A percentile compares a stretch with the other conserved stretches of the same genome.
Evolutionary conservation across 2,329 filamentous ascomycete genomes (phyloP).

Genomic region (Diaporthe citri): DNA sequence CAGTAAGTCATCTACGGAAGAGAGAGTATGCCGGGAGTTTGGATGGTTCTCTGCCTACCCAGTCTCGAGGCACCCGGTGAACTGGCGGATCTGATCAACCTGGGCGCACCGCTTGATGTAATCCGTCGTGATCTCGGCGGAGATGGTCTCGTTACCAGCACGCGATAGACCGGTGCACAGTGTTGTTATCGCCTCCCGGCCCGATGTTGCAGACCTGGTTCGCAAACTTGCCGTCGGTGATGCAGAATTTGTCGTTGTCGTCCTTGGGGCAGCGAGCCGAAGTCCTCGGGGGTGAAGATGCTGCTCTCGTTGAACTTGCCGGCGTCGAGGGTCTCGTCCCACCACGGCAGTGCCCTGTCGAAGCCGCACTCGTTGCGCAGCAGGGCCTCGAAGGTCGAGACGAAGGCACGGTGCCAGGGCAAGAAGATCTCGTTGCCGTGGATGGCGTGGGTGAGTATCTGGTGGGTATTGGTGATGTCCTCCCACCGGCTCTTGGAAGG

Average conservation of each 20-base stretch:
- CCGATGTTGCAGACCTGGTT: conserved; percentile 27
- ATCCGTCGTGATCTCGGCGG: neutral
- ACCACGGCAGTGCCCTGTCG: conserved; percentile 22
- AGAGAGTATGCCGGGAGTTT: no score
- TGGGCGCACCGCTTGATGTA: neutral
- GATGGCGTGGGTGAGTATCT: conserved; percentile 49
- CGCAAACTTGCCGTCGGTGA: conserved; percentile 25
- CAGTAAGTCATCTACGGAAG: no score
- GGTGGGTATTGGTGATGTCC: conserved; percentile 50
- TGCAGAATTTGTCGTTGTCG: conserved; percentile 4
- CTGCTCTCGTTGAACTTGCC: conserved; percentile 27
- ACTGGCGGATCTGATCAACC: neutral
- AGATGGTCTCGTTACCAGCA: conserved; percentile 13
- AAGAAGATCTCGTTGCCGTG: conserved; percentile 45
- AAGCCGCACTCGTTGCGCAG: conserved; percentile 34
- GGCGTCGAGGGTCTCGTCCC: conserved; percentile 33
- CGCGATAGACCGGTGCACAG: conserved; percentile 25
- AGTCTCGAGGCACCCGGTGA: neutral
- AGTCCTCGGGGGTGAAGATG: conserved; percentile 24
- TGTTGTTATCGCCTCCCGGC: conserved; percentile 11
- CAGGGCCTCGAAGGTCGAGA: conserved; percentile 32
- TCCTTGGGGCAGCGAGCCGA: conserved; percentile 16
- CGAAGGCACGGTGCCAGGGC: conserved; percentile 30
- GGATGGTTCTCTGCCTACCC: neutral
- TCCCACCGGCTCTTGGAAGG: conserved; percentile 49